Base-by-base conservation (phyloP, 106 monocot species). In the Ottelia alismoides region DNA sequence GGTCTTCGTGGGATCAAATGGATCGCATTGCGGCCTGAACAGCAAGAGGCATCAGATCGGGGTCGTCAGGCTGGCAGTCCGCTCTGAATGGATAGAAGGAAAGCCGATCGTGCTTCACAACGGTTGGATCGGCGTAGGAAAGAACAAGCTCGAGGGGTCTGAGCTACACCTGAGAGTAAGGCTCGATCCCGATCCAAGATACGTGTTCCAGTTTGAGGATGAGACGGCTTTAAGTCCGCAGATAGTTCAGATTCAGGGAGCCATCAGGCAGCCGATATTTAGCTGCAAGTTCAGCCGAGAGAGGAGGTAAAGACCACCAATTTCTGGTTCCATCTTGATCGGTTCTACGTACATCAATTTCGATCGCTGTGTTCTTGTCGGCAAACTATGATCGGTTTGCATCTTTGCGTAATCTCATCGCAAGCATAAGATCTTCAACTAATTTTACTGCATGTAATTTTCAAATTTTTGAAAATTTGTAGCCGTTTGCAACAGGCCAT, bases 151-250 rank as follows among this genome's bases (percentile, higher is more conserved):
- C 11, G 62, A 62, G 50, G 60, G 23, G 22, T 72, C 70, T 1
- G 84, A 81, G 60, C 62, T 93, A 46, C 88, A 93, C 51, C 55
- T 88, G 55, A 87, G 60, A 45, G 94, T 94, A 49, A 84, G 73
- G 62, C 53, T 88, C 17, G 88, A 88, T 56, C 76, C 78, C 1
- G 94, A 94, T 51, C 88, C 81, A 21, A 74, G 94, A 49, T 94
- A 88, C 65, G 73, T 94, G 20, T 88, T 88, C 61, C 70, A 80
- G 47, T 93, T 93, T 60, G 80, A 88, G 30, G 92, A 82, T 32
- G 78, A 79, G 51, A 79, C 75, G 2, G 14, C 50, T 2, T 57
- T 58, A 44, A 88, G 78, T 35, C 93, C 93, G 18, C 93, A 88
- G 55, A 83, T 94, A 49, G 77, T 81, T 61, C 88, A 84, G 54